Conservation (phyloP, 352 stramenopile genomes). For the Globisporangium recalcitrans region DNA sequence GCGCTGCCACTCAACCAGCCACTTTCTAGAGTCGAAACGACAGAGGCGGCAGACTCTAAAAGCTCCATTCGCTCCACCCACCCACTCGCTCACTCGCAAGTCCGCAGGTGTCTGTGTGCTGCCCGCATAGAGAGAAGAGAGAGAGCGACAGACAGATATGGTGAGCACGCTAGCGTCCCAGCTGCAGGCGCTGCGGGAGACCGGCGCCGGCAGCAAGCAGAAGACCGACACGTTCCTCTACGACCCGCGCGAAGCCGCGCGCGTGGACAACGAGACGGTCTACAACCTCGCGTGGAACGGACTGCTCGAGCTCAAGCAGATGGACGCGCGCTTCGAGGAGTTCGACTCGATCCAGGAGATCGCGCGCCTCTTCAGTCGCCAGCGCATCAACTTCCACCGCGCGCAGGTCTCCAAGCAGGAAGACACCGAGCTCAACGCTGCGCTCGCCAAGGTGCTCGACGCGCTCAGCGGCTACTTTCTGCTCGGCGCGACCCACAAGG, state of each 20-base stretch:
- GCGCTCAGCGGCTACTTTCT: slow-evolving; percentile 84
- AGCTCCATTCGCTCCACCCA: slow-evolving; percentile 14
- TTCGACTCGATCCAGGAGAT: slow-evolving; percentile 51
- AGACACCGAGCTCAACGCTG: slow-evolving; percentile 55
- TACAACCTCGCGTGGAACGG: slow-evolving; percentile 86
- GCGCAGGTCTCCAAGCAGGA: slow-evolving; percentile 55
- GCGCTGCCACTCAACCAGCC: slow-evolving; percentile 10
- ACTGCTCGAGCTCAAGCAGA: slow-evolving; percentile 68
- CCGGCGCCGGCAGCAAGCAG: slow-evolving; percentile 71
- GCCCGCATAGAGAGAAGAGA: not conserved
- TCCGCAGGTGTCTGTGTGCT: not conserved
- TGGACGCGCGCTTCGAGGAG: slow-evolving; percentile 68
- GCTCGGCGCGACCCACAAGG: slow-evolving; percentile 72
- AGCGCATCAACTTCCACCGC: slow-evolving; percentile 81
- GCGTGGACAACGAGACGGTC: slow-evolving; percentile 78
- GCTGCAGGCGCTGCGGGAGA: slow-evolving; percentile 76
- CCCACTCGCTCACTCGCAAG: slow-evolving; percentile 1
- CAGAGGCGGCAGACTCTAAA: slow-evolving; percentile 7
- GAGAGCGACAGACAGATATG: slow-evolving; percentile 22
- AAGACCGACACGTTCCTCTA: slow-evolving; percentile 84
- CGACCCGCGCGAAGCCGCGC: slow-evolving; percentile 71
- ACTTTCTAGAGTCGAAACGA: slow-evolving; percentile 11
- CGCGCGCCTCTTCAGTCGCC: slow-evolving; percentile 57
- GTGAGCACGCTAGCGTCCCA: slow-evolving; percentile 66
- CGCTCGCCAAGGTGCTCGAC: slow-evolving; percentile 67